A percentile compares a stretch with the other conserved stretches of the same genome.
phyloP scores from a whole-genome alignment of 768 basidiomycete genomes.

The Sporobolomyces phaffii region DNA sequence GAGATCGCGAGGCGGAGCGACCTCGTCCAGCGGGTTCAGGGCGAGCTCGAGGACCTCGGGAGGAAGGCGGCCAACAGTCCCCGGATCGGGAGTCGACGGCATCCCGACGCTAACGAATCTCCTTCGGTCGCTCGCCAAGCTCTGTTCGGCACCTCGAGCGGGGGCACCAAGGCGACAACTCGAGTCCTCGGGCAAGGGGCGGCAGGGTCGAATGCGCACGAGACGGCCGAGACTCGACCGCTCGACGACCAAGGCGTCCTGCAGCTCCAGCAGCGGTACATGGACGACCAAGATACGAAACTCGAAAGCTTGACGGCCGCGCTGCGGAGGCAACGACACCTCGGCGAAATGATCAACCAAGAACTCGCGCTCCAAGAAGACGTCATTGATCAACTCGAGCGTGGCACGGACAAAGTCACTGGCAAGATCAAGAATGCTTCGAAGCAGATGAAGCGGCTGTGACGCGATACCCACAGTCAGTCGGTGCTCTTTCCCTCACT shows the following conservation, averaged over 20 bases:
- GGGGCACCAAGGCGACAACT: constrained; percentile 46
- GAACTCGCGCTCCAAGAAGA: constrained; percentile 82
- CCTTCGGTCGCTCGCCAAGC: constrained; percentile 57
- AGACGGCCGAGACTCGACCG: constrained; percentile 79
- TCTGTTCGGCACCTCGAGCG: constrained; percentile 52
- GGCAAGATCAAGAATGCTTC: constrained; percentile 72
- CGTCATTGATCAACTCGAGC: constrained; percentile 68
- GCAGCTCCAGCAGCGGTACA: constrained; percentile 69
- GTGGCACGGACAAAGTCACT: constrained; percentile 70
- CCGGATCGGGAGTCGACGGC: constrained; percentile 49
- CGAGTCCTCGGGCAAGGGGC: constrained; percentile 70
- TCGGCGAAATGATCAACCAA: constrained; percentile 75
- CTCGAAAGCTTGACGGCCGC: constrained; percentile 73
- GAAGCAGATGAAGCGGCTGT: constrained; percentile 70
- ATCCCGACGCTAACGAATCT: constrained; percentile 10
- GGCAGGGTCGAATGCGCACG: constrained; percentile 47
- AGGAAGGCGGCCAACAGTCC: constrained; percentile 74
- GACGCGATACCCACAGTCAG: no score
- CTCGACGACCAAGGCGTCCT: constrained; percentile 76
- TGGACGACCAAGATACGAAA: constrained; percentile 76
- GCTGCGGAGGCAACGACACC: constrained; percentile 72
- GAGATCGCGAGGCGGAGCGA: constrained; percentile 83
- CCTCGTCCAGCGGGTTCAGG: constrained; percentile 78
- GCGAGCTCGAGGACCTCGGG: constrained; percentile 81
- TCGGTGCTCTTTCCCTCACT: no score